Evolutionary conservation across 2,329 filamentous ascomycete genomes (phyloP).

Genomic region (Monilinia polystroma): DNA sequence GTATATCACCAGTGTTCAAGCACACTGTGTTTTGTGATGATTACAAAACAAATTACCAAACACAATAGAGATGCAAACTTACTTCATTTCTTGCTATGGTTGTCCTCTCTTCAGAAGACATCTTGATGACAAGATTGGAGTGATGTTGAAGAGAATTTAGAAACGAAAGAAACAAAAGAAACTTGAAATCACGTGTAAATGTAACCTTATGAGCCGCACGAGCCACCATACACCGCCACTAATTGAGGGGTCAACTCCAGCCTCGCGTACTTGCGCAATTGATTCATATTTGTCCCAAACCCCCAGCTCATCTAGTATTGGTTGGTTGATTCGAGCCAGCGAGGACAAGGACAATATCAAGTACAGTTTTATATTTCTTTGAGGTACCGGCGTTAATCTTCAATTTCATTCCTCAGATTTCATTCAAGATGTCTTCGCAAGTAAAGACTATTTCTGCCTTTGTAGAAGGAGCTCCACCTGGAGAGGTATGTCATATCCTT

Average conservation of each 20-base stretch:
- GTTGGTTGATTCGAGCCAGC: constrained; percentile 17
- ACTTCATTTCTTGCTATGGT: background rate
- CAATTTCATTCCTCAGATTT: background rate
- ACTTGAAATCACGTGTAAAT: background rate
- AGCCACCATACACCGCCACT: constrained; percentile 9
- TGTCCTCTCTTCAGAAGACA: background rate
- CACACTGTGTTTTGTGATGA: background rate
- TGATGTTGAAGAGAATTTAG: background rate
- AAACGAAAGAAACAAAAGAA: background rate
- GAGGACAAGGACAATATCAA: constrained; percentile 5
- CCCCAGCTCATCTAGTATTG: background rate
- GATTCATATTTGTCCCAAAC: constrained; percentile 18
- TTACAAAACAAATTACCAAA: background rate
- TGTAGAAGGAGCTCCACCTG: constrained; percentile 89
- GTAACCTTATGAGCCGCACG: background rate
- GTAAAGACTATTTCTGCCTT: constrained; percentile 74
- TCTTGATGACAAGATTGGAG: background rate
- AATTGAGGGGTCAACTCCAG: constrained; percentile 12
- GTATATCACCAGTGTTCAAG: background rate
- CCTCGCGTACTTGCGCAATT: constrained; percentile 20
- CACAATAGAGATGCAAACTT: background rate
- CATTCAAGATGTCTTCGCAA: constrained; percentile 41
- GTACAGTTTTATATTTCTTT: constrained; percentile 2
- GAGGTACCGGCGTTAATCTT: constrained; percentile 1
- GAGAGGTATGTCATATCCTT: constrained; percentile 67